phyloP scores from a whole-genome alignment of 441 rosid genomes.

The Pelargonium myrrhifolium region DNA sequence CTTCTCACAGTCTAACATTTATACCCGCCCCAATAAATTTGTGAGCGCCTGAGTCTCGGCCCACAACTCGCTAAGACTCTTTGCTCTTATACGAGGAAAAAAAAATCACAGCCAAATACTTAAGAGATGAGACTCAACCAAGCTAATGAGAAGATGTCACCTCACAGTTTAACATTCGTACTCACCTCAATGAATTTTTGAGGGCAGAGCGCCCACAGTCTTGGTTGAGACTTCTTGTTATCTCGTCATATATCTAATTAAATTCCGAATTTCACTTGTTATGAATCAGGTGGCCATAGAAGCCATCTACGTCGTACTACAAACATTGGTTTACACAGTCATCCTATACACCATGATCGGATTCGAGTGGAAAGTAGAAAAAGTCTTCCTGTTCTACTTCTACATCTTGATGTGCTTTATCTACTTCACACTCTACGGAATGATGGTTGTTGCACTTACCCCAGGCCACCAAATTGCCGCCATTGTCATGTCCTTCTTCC shows the following conservation, averaged over 20 bases:
- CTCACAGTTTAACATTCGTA: too few relatives aligned
- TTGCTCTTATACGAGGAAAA: too few relatives aligned
- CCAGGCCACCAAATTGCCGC: constrained; percentile 91
- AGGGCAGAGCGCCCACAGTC: too few relatives aligned
- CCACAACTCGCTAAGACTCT: too few relatives aligned
- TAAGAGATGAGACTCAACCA: too few relatives aligned
- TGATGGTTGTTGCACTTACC: constrained; percentile 28
- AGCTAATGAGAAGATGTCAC: too few relatives aligned
- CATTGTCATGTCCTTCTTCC: constrained; percentile 69
- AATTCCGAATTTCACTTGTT: neutral
- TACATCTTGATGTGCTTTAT: neutral
- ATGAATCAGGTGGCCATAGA: neutral
- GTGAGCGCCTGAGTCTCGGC: too few relatives aligned
- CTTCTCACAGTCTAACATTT: too few relatives aligned
- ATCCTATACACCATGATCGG: neutral
- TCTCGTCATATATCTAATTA: neutral
- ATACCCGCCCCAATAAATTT: too few relatives aligned
- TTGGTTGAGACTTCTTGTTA: too few relatives aligned
- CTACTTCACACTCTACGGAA: neutral
- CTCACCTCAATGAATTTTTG: too few relatives aligned
- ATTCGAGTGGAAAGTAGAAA: neutral
- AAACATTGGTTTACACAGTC: neutral
- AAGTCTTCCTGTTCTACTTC: neutral
- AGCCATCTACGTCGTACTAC: neutral
- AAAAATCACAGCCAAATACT: too few relatives aligned